Conservation (phyloP, 371 early-diverging fungal species). For the Mortierella sp. region DNA sequence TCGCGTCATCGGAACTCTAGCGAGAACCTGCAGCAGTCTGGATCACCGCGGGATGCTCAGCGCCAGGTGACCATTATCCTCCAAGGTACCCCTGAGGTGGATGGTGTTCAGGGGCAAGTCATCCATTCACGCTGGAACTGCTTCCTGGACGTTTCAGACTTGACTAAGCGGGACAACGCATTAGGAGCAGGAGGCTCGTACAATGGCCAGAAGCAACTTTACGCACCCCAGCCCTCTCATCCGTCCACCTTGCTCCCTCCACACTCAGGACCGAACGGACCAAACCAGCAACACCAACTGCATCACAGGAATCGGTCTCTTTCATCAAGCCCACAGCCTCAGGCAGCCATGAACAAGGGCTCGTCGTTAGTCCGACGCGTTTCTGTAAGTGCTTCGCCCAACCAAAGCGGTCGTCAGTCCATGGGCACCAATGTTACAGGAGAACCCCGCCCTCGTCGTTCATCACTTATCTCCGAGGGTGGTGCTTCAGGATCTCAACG, state of each 20-base stretch:
- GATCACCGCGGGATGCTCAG: slow-evolving; percentile 41
- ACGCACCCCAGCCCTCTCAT: slow-evolving; percentile 50
- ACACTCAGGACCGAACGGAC: slow-evolving; percentile 24
- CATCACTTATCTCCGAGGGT: slow-evolving; percentile 19
- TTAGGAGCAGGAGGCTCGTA: slow-evolving; percentile 17
- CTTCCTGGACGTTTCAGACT: slow-evolving; percentile 72
- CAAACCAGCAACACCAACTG: slow-evolving; percentile 38
- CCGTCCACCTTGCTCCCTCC: slow-evolving; percentile 35
- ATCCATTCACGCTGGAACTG: slow-evolving; percentile 80
- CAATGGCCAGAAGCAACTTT: slow-evolving; percentile 36
- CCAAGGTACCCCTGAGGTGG: slow-evolving; percentile 67
- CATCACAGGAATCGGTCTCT: slow-evolving; percentile 49
- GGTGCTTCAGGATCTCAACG: slow-evolving; percentile 20
- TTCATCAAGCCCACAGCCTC: slow-evolving; percentile 55
- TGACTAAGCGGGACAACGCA: slow-evolving; percentile 66
- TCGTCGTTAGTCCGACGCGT: slow-evolving; percentile 35
- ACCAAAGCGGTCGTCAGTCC: slow-evolving; percentile 21
- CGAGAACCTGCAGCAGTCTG: slow-evolving; percentile 26
- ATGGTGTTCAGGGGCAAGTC: slow-evolving; percentile 64
- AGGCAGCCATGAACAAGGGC: slow-evolving; percentile 36
- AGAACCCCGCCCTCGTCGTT: slow-evolving; percentile 29
- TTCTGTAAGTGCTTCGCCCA: slow-evolving; percentile 32
- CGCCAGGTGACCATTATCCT: slow-evolving; percentile 75
- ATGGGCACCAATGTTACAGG: slow-evolving; percentile 14
- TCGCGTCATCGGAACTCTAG: slow-evolving; percentile 38